Conservation (phyloP, 345 rosid genomes). For the Gossypium ekmanianum region DNA sequence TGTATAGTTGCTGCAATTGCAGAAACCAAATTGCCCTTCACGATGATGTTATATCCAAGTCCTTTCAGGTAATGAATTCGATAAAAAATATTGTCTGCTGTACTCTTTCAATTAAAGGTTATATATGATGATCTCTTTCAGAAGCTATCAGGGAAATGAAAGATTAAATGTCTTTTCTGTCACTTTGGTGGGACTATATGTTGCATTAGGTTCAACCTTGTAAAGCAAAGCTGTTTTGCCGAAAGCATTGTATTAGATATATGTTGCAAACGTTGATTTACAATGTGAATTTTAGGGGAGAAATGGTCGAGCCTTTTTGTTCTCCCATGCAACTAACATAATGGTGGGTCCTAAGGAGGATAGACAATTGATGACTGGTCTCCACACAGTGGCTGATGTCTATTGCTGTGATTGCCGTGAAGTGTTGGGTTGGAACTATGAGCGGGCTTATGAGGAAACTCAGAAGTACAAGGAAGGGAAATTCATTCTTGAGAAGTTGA, state of each 20-base stretch:
- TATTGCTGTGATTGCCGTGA: constrained; percentile 31
- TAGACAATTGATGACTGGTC: constrained; percentile 36
- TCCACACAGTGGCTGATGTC: constrained; percentile 39
- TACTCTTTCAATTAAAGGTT: not conserved
- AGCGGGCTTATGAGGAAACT: constrained; percentile 37
- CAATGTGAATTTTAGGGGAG: constrained; percentile 29
- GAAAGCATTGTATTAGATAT: constrained; percentile 7
- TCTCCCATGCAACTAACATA: constrained; percentile 38
- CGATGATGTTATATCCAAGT: constrained; percentile 54
- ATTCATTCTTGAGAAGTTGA: constrained; percentile 41
- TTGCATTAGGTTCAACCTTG: not conserved
- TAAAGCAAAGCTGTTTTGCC: not conserved
- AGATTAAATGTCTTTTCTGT: not conserved
- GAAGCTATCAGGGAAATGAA: not conserved
- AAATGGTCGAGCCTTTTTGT: constrained; percentile 38
- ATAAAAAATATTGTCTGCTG: constrained; percentile 7
- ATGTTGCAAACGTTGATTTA: not conserved
- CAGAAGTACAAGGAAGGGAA: constrained; percentile 47
- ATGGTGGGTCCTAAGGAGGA: constrained; percentile 37
- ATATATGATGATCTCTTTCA: not conserved
- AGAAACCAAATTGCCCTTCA: constrained; percentile 52
- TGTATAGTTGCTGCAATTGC: constrained; percentile 62
- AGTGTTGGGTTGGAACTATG: constrained; percentile 41
- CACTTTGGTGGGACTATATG: not conserved
- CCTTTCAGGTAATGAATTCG: constrained; percentile 42